Evolutionary conservation across 2,329 filamentous ascomycete species (phyloP).

Genomic region (Colletotrichum noveboracense): DNA sequence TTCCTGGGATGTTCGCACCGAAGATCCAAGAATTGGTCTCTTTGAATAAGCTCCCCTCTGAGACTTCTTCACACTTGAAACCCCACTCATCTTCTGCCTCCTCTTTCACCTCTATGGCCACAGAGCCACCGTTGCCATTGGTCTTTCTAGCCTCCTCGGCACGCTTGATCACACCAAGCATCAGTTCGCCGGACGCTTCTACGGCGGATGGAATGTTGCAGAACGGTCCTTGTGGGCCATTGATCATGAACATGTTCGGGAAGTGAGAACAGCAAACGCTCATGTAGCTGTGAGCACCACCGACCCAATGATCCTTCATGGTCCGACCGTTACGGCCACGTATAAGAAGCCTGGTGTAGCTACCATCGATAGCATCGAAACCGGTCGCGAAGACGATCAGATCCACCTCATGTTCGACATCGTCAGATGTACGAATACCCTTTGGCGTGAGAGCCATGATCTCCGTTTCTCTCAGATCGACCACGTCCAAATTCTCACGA

Average conservation of each 20-base stretch:
- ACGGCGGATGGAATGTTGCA: not conserved
- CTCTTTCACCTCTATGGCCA: not conserved
- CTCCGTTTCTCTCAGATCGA: not conserved
- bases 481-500: not conserved
- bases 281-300: not conserved
- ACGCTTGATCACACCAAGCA: not conserved
- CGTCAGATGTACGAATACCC: not conserved
- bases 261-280: slow-evolving; percentile 30
- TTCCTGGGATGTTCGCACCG: not conserved
- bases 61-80: not conserved
- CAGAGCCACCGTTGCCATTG: not conserved
- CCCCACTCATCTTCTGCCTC: not conserved
- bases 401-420: not conserved
- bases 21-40: not conserved
- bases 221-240: not conserved
- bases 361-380: not conserved
- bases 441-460: not conserved
- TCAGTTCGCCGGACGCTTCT: not conserved
- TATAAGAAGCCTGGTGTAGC: not conserved
- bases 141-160: not conserved
- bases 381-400: not conserved
- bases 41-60: not conserved
- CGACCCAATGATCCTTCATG: not conserved
- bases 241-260: slow-evolving; percentile 26
- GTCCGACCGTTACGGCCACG: not conserved